Conservation (phyloP, 176 grass and related monocot species). For the Aegilops umbellulata region DNA sequence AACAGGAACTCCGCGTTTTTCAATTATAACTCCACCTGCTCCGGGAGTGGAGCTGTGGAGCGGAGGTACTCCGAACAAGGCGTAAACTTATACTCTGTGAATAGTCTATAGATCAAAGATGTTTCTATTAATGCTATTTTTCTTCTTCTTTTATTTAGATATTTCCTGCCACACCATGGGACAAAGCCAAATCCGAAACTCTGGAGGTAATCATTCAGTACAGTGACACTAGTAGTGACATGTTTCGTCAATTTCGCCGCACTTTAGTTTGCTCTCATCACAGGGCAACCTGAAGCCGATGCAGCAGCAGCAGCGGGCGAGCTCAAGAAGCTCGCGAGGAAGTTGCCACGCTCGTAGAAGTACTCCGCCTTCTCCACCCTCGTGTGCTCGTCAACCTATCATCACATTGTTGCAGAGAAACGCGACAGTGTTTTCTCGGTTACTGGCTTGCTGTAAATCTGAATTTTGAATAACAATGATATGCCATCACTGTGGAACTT, state of each 20-base stretch:
- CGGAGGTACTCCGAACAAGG: too few species aligned
- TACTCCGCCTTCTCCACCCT: slow-evolving; percentile 54
- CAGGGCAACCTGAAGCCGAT: slow-evolving; percentile 30
- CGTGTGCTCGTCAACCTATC: slow-evolving; percentile 44
- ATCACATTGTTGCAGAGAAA: background rate
- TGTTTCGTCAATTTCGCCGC: background rate
- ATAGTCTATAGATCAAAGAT: too few species aligned
- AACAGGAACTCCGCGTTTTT: too few species aligned
- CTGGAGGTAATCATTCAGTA: background rate
- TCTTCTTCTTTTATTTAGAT: background rate
- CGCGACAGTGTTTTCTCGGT: background rate
- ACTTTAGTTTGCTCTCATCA: slow-evolving; percentile 1
- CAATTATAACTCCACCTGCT: too few species aligned
- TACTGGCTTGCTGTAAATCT: background rate
- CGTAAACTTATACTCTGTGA: too few species aligned
- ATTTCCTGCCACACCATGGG: background rate
- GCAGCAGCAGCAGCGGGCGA: background rate
- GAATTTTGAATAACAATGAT: background rate
- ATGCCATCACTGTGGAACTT: background rate
- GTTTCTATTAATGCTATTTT: too few species aligned
- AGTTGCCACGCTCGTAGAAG: slow-evolving; percentile 68
- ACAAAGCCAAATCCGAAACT: background rate
- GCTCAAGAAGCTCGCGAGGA: slow-evolving; percentile 59
- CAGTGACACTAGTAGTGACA: background rate
- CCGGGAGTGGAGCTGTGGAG: too few species aligned